phyloP scores from a whole-genome alignment of 495 filamentous ascomycete genomes.

The Penicillium desertorum region DNA sequence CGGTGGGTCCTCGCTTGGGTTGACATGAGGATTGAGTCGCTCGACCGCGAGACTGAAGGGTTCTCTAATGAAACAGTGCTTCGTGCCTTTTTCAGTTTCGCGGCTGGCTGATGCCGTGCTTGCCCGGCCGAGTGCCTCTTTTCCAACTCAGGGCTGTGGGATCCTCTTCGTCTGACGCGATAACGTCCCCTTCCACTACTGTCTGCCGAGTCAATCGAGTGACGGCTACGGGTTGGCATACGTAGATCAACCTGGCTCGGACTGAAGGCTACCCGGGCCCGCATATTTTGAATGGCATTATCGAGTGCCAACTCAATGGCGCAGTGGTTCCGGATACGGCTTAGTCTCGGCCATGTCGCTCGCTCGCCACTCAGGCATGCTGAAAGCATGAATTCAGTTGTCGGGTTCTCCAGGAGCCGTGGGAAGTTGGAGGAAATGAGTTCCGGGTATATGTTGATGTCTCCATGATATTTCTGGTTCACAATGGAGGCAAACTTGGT shows the following conservation, averaged over 20 bases:
- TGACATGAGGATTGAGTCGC: conserved; percentile 13
- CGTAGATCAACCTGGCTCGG: conserved; percentile 65
- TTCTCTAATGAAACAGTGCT: conserved; percentile 37
- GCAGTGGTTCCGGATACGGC: conserved; percentile 75
- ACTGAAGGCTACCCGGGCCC: conserved; percentile 76
- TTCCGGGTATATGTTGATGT: conserved; percentile 89
- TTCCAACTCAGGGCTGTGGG: conserved; percentile 37
- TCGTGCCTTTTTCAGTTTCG: conserved; percentile 32
- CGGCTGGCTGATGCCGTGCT: conserved; percentile 15
- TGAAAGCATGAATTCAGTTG: conserved; percentile 79
- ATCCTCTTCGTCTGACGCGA: conserved; percentile 32
- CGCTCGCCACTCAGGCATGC: conserved; percentile 74
- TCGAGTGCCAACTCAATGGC: conserved; percentile 87
- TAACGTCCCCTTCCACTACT: conserved; percentile 27
- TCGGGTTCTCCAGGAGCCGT: conserved; percentile 81
- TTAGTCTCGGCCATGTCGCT: conserved; percentile 88
- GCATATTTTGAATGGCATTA: conserved; percentile 72
- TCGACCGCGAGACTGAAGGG: conserved; percentile 16
- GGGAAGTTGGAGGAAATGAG: conserved; percentile 73
- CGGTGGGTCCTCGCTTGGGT: conserved; percentile 17
- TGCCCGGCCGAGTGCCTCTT: conserved; percentile 20
- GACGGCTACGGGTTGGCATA: conserved; percentile 19
- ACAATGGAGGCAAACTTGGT: conserved; percentile 79
- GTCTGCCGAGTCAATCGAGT: conserved; percentile 24
- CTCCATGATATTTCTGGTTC: conserved; percentile 89